Evolutionary conservation across 768 basidiomycete species (phyloP).

Genomic region (Mycena latifolia): DNA sequence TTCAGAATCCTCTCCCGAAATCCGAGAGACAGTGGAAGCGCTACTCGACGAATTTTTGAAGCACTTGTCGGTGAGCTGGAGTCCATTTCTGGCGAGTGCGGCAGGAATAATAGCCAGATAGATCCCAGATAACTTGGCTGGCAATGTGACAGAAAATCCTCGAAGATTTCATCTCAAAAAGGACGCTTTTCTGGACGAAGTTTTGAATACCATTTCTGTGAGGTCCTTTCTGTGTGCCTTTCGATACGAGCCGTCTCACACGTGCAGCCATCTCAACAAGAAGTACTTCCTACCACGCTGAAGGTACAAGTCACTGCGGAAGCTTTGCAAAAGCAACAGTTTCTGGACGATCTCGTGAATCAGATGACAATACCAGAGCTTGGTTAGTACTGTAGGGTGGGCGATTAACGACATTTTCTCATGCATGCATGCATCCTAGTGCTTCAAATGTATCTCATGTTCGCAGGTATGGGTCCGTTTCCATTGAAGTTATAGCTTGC

Average conservation of each 20-base stretch:
- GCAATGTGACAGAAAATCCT: constrained; percentile 13
- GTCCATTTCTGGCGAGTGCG: neutral
- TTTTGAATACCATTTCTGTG: constrained; percentile 24
- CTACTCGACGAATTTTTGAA: constrained; percentile 31
- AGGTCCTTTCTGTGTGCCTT: neutral
- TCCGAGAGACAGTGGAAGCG: constrained; percentile 28
- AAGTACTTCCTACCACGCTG: neutral
- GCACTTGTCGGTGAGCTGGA: constrained; percentile 25
- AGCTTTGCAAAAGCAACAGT: constrained; percentile 24
- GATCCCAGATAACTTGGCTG: neutral
- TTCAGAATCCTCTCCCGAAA: neutral
- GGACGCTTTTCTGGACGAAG: constrained; percentile 28
- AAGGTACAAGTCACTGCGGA: neutral
- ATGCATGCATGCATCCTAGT: constrained; percentile 13
- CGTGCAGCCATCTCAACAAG: constrained; percentile 19
- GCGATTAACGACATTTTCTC: neutral
- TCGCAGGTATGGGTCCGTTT: constrained; percentile 15
- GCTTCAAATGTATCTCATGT: constrained; percentile 36
- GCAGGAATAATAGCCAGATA: neutral
- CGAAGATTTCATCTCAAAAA: constrained; percentile 19
- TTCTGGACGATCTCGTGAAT: constrained; percentile 30
- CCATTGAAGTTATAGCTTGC: neutral
- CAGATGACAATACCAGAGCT: constrained; percentile 36
- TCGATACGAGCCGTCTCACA: neutral
- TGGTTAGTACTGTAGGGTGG: constrained; percentile 11